Conservation (phyloP, 1,284 basidiomycete genomes). For the Tilletia indica region DNA sequence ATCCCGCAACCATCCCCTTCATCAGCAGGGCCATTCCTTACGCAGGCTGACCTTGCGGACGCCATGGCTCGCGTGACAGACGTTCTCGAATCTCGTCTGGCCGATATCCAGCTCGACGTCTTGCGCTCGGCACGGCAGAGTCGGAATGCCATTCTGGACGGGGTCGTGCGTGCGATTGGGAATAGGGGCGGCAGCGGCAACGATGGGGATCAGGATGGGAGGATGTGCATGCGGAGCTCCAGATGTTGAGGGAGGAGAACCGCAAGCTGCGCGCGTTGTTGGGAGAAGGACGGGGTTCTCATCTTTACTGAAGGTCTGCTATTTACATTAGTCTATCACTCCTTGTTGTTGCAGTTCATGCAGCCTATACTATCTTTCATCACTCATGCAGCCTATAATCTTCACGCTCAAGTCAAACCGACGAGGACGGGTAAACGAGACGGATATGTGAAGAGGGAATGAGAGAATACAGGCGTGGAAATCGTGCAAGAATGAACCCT, state of each 20-base stretch:
- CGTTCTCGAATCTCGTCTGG: not conserved
- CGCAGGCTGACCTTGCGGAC: constrained; percentile 3
- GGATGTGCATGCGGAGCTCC: not conserved
- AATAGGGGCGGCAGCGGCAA: not conserved
- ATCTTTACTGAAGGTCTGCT: no score
- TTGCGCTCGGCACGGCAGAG: not conserved
- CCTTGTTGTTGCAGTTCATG: no score
- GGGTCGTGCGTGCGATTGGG: not conserved
- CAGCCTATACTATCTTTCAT: no score
- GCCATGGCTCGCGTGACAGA: constrained; percentile 2
- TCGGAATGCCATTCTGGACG: constrained; percentile 5
- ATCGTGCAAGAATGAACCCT: no score
- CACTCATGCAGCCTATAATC: no score
- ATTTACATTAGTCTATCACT: no score
- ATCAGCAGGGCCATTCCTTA: not conserved
- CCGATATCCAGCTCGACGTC: constrained; percentile 11
- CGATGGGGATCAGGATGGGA: not conserved
- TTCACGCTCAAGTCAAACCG: no score
- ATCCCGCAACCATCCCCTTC: not conserved
- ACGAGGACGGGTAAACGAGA: no score
- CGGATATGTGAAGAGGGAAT: no score
- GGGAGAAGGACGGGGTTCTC: no score
- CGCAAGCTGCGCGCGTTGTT: not conserved
- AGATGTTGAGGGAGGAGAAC: constrained; percentile 1
- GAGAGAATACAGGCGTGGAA: no score